Evolutionary conservation across 208 protist species (phyloP), one percentile per base, ranked within the genome.

Genomic region (Entamoeba moshkovskii): DNA sequence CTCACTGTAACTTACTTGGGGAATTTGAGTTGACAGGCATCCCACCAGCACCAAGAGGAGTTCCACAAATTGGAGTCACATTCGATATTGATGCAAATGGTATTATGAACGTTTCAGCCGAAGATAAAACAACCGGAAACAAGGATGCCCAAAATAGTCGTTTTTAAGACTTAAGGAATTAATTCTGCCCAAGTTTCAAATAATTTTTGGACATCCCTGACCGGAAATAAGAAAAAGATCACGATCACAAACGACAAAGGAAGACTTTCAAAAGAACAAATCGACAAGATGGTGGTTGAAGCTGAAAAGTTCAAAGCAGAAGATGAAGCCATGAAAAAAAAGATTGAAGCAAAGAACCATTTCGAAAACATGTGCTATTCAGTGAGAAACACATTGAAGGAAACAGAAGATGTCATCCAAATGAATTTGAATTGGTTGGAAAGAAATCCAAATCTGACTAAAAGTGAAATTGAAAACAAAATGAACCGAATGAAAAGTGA

Each of bases 1-100:
- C 99, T 97, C 98, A 99, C 96, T 99, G 99, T 96, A 96, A 98
- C 94, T 94, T 98, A 0, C 96, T 99, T 93, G 98, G 98, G 92
- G 98, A 98, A 95, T 99, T 99, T 94, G 98, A 99, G 94, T 96
- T 99, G 13, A 97, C 96, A 93, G 98, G 97, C 93, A 99, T 99
- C 93, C 92, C 95, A 8, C 95, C 95, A 33, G 95, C 95, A 45
- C 95, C 96, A n/a, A 95, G 96, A 91, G 96, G 96, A 73, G 45
- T 94, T 38, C 95, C 96, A 29, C 95, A 97, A 92, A 96, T 99
- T 95, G 97, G 97, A 73, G 98, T 99, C 33, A 96, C 97, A 16
- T 99, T 99, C 94, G 97, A 97, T 73, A 95, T 99, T 66, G 98
- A 99, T 96, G 97, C 97, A 11, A 98, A 99, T 95, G 98, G 98